A percentile compares a stretch with the other conserved stretches of the same genome.
Conservation (phyloP, 2,329 filamentous ascomycete genomes). For the Trichoderma sp. region DNA sequence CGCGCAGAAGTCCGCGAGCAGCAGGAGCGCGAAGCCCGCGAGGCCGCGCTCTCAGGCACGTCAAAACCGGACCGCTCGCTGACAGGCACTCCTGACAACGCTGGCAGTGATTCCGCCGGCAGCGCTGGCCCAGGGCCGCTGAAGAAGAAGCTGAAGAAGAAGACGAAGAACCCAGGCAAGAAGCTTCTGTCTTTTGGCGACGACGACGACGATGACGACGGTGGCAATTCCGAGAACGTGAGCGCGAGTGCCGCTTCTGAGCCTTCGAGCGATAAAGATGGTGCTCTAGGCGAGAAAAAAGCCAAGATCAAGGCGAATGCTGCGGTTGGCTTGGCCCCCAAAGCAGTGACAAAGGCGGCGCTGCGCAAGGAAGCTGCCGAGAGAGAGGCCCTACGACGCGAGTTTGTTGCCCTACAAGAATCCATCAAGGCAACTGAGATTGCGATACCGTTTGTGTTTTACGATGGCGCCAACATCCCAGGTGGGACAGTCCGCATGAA, state of each 20-base stretch:
- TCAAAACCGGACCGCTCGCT: conserved; percentile 53
- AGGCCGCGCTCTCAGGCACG: conserved; percentile 51
- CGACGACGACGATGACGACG: conserved; percentile 64
- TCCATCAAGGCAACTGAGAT: conserved; percentile 88
- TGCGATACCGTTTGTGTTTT: conserved; percentile 92
- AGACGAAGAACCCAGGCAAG: conserved; percentile 48
- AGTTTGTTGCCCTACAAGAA: conserved; percentile 82
- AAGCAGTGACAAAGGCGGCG: conserved; percentile 68
- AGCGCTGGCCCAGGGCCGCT: conserved; percentile 30
- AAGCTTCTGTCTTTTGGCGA: conserved; percentile 64
- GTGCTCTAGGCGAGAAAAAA: conserved; percentile 30
- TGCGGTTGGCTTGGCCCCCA: conserved; percentile 66
- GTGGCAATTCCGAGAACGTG: conserved; percentile 52
- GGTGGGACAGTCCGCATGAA: conserved; percentile 83
- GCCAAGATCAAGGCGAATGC: conserved; percentile 63
- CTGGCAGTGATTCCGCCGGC: conserved; percentile 37
- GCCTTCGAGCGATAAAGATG: conserved; percentile 23
- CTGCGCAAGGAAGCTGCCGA: conserved; percentile 77
- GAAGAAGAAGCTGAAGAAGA: conserved; percentile 29
- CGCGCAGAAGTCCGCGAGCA: conserved; percentile 92
- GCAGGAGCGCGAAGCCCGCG: conserved; percentile 78
- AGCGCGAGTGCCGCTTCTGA: conserved; percentile 22
- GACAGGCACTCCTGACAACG: conserved; percentile 50
- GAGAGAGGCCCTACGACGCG: conserved; percentile 74
- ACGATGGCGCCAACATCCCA: conserved; percentile 88